Evolutionary conservation across 176 grass and related monocot genomes (phyloP), one percentile per base, ranked within the genome.

Genomic region (Triticum urartu): DNA sequence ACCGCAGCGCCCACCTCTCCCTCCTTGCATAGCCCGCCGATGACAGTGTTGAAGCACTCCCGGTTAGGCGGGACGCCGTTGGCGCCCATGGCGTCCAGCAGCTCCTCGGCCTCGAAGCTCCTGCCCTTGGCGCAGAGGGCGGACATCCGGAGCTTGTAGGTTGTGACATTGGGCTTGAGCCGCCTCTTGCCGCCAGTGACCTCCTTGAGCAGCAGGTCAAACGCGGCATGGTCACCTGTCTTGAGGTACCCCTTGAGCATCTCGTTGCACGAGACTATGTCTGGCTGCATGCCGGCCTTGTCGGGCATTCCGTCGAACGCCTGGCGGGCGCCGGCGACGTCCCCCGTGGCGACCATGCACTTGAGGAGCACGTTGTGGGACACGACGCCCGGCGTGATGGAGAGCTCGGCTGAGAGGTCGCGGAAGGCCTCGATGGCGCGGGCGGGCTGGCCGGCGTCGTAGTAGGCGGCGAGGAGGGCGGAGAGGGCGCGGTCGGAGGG

Each of bases 201-300:
- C 40, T 86, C 74, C 77, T 91, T 88, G 0, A 97, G 80, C 4
- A 97, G 81, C 8, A 88, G 80, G 8, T 94, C 42, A 10, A 97
- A 97, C 21, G 68, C 69, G 0, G 82, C 62, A 2, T 78, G 43
- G 34, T 98, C 91, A 3, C 68, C 82, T 10, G 75, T 39, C 32
- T 78, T 93, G 42, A 90, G 80, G 79, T 88, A 95, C 13, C 87
- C 93, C 26, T 80, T 93, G 59, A 98, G 90, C 61, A 98, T 65
- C 86, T 91, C 88, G 24, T 98, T 95, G 83, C 90, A 97, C n/a
- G 91, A 93, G 48, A 95, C 79, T 20, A 98, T 92, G 88, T 95
- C 87, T 3, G 92, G 92, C 28, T 83, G 48, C 6, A 94, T 1
- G 17, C 64, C 81, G 11, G 81, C 86, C 35, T 64, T 78, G 42